Percentiles rank a stretch among this genome's conserved stretches.
These are phyloP conservation scores for Iberis pinnata DNA, from an alignment of 345 rosid species.

Conservation along the genomic window DNA sequence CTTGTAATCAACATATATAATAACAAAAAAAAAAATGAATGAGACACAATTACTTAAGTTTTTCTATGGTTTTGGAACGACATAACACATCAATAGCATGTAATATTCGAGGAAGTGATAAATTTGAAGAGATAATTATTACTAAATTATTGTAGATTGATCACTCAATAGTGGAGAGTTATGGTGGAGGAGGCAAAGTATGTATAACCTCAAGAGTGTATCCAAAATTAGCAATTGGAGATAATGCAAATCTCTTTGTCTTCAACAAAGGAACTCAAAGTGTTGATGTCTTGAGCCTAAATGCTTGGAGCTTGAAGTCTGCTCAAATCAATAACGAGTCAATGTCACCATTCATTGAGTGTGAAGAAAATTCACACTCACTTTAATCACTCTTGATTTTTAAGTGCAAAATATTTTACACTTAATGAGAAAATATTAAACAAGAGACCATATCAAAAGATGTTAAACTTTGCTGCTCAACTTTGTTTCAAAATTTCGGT, in stretches of 20 bases:
- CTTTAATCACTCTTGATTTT: constrained; percentile 17
- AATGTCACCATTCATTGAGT: background rate
- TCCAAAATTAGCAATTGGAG: constrained; percentile 40
- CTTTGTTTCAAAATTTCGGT: too few relatives aligned
- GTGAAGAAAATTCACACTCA: constrained; percentile 8
- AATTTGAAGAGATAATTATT: background rate
- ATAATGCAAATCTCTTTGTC: constrained; percentile 25
- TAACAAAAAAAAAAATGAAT: too few relatives aligned
- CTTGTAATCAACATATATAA: too few relatives aligned
- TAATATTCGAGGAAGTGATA: too few relatives aligned
- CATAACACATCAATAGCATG: too few relatives aligned
- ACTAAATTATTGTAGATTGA: constrained; percentile 37
- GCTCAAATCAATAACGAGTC: constrained; percentile 25
- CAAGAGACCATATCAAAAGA: background rate
- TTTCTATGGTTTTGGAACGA: too few relatives aligned
- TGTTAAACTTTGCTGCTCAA: too few relatives aligned
- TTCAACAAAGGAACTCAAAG: constrained; percentile 35
- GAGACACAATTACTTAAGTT: too few relatives aligned
- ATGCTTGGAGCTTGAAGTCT: constrained; percentile 40
- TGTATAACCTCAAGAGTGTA: constrained; percentile 57
- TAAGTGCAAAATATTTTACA: background rate
- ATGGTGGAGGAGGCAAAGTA: constrained; percentile 42
- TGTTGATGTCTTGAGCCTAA: constrained; percentile 30
- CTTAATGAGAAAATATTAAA: background rate
- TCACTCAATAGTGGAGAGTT: constrained; percentile 56